Evolutionary conservation across 2,329 filamentous ascomycete genomes (phyloP).

Genomic region (Cladosporium sp.): DNA sequence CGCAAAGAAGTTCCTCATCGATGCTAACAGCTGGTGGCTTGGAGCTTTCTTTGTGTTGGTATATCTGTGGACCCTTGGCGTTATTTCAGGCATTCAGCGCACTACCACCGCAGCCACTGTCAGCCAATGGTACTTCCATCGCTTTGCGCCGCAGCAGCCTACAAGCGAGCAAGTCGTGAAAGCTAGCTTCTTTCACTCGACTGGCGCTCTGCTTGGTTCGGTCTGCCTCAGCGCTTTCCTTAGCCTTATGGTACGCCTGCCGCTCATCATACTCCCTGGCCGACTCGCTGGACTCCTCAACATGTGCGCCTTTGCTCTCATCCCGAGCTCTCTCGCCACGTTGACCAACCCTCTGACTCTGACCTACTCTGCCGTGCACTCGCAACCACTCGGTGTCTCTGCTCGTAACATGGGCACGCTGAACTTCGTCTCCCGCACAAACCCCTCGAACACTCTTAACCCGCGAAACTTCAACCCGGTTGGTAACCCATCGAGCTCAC

Average conservation of each 20-base stretch:
- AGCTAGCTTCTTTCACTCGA: slow-evolving; percentile 76
- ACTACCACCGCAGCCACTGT: slow-evolving; percentile 91
- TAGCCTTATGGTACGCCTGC: slow-evolving; percentile 74
- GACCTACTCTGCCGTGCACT: slow-evolving; percentile 92
- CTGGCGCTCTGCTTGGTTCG: slow-evolving; percentile 84
- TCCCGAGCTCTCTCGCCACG: slow-evolving; percentile 79
- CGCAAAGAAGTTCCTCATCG: slow-evolving; percentile 71
- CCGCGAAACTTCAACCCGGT: slow-evolving; percentile 28
- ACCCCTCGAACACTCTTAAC: slow-evolving; percentile 65
- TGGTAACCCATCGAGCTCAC: slow-evolving; percentile 38
- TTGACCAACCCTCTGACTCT: slow-evolving; percentile 88
- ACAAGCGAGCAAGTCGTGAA: slow-evolving; percentile 76
- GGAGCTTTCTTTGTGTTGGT: slow-evolving; percentile 88
- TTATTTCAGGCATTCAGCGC: slow-evolving; percentile 84
- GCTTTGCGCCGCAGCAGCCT: slow-evolving; percentile 72
- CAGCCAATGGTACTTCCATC: slow-evolving; percentile 98
- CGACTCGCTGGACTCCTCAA: slow-evolving; percentile 66
- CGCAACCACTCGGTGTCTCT: slow-evolving; percentile 71
- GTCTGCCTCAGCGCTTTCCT: slow-evolving; percentile 85
- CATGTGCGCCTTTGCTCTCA: slow-evolving; percentile 70
- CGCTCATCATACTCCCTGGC: slow-evolving; percentile 76
- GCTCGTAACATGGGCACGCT: slow-evolving; percentile 78
- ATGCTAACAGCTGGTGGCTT: slow-evolving; percentile 88
- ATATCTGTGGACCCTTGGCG: slow-evolving; percentile 90
- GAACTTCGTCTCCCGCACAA: slow-evolving; percentile 69